Evolutionary conservation across 2,329 filamentous ascomycete species (phyloP), one percentile per base, ranked within the genome.

Genomic region (Alternaria angustiovoidea): DNA sequence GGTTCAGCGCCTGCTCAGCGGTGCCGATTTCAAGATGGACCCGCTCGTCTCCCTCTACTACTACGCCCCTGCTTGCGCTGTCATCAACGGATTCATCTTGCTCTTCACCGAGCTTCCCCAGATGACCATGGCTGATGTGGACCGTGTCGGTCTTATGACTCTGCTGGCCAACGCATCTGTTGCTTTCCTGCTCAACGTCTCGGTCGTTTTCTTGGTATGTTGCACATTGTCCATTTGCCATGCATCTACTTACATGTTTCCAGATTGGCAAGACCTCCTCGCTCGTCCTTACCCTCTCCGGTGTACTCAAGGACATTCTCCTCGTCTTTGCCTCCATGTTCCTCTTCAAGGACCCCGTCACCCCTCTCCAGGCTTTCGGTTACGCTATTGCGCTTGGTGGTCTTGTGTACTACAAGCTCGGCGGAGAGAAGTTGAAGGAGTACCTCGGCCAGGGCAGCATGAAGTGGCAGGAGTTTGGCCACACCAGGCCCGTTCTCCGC

Each of bases 21-120:
- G 89, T 42, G 85, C 89, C 51, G 91, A 94, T 81, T 94, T 91
- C 87, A 94, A 94, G 87, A 95, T 95, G 92, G 92, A 95, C 78
- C 92, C 92, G 18, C 84, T 95, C 22, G 92, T 95, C 56, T 95
- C 92, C 30, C 87, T 95, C 12, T 95, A 95, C 86, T 95, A 95
- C 85, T 95, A 94, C 72, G 92, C 92, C 2, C 92, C 92, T 16
- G 88, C 93, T 57, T 95, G 92, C 80, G 92, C 92, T 48, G 81
- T 87, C 76, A 93, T 95, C 88, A 95, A 95, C 83, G 87, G 89
- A 69, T 75, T 87, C 12, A 87, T 93, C 48, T 90, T 91, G 56
- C 81, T 94, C 32, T 81, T 92, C 75, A 89, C 89, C 82, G 92
- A 95, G 79, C 78, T 93, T 3, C 91, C 91, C 68, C 84, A 82